Evolutionary conservation across 2,329 filamentous ascomycete genomes (phyloP).

Genomic region (Epichloe sibirici): DNA sequence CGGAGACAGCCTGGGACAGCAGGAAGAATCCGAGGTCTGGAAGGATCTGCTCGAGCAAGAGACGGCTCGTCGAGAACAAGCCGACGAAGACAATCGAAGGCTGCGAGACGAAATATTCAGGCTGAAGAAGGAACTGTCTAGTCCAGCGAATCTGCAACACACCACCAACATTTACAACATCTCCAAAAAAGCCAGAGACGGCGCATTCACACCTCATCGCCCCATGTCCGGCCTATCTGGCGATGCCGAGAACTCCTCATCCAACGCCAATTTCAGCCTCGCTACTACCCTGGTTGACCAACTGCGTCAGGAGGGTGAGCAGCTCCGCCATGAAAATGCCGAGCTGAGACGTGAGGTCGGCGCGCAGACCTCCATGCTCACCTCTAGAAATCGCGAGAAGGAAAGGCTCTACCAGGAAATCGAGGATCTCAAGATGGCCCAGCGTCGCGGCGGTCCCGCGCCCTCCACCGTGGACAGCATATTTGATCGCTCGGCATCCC

Average conservation of each 20-base stretch:
- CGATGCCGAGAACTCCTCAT: slow-evolving; percentile 31
- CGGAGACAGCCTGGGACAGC: slow-evolving; percentile 36
- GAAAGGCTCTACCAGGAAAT: slow-evolving; percentile 94
- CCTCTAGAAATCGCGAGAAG: slow-evolving; percentile 88
- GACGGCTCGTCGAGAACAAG: slow-evolving; percentile 75
- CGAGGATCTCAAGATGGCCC: slow-evolving; percentile 84
- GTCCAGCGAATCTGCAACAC: slow-evolving; percentile 33
- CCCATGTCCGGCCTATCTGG: slow-evolving; percentile 38
- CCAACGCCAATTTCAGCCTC: slow-evolving; percentile 40
- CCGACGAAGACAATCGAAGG: slow-evolving; percentile 76
- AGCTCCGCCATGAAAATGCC: slow-evolving; percentile 82
- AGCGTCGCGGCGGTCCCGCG: slow-evolving; percentile 53
- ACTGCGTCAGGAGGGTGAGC: slow-evolving; percentile 53
- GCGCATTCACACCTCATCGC: slow-evolving; percentile 32
- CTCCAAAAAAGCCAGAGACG: slow-evolving; percentile 39
- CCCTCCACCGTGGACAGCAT: slow-evolving; percentile 73
- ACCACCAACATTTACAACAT: slow-evolving; percentile 58
- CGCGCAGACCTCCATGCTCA: slow-evolving; percentile 94
- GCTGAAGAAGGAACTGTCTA: slow-evolving; percentile 45
- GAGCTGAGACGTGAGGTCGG: slow-evolving; percentile 85
- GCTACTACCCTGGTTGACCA: slow-evolving; percentile 67
- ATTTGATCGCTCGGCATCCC: slow-evolving; percentile 84
- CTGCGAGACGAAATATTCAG: slow-evolving; percentile 76
- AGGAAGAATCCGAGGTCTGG: slow-evolving; percentile 72
- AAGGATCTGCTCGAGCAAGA: slow-evolving; percentile 92